phyloP scores from a whole-genome alignment of 2,329 filamentous ascomycete species.

The Penicillium oxalicum region DNA sequence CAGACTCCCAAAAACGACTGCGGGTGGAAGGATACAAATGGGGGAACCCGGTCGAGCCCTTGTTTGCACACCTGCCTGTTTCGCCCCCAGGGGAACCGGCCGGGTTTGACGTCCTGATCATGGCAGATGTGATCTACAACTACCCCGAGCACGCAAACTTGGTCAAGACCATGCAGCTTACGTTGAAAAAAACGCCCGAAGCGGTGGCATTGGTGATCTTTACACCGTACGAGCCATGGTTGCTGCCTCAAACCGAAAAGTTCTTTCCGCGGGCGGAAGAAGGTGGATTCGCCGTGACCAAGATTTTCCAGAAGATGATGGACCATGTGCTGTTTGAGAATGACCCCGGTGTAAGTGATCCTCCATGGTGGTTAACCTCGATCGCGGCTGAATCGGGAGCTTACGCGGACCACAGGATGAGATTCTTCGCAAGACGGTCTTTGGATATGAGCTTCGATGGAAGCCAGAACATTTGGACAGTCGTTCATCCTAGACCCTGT shows the following conservation, averaged over 20 bases:
- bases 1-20: slow-evolving; percentile 36
- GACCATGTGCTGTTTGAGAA: slow-evolving; percentile 84
- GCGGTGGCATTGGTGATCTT: slow-evolving; percentile 81
- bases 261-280: slow-evolving; percentile 76
- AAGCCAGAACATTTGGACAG: slow-evolving; percentile 24
- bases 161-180: slow-evolving; percentile 63
- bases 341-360: slow-evolving; percentile 62
- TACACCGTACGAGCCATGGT: slow-evolving; percentile 88
- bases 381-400: not conserved
- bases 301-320: slow-evolving; percentile 74
- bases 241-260: slow-evolving; percentile 73
- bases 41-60: slow-evolving; percentile 59
- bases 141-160: slow-evolving; percentile 80
- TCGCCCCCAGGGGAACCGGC: slow-evolving; percentile 53
- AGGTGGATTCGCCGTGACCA: slow-evolving; percentile 68
- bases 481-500: slow-evolving; percentile 6
- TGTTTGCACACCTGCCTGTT: slow-evolving; percentile 53
- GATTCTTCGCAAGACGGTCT: slow-evolving; percentile 72
- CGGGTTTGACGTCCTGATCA: slow-evolving; percentile 72
- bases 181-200: slow-evolving; percentile 51
- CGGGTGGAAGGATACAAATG: slow-evolving; percentile 72
- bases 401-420: slow-evolving; percentile 52
- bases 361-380: too few relatives aligned
- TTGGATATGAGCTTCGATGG: slow-evolving; percentile 70
- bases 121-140: slow-evolving; percentile 86